phyloP scores from a whole-genome alignment of 2,329 filamentous ascomycete genomes.

The Fusarium avenaceum region DNA sequence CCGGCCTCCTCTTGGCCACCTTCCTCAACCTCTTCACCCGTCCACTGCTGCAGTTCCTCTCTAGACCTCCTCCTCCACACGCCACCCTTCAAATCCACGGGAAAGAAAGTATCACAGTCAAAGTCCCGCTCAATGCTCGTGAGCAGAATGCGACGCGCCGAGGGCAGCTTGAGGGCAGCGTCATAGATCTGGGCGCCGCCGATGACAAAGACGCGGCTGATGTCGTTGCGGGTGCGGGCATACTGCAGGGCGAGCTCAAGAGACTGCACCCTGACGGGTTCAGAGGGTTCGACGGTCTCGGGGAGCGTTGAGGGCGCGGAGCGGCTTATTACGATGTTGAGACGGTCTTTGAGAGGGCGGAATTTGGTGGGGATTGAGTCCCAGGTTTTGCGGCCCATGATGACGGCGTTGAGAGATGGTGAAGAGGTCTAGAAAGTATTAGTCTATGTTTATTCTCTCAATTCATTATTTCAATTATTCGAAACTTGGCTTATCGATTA shows the following conservation, averaged over 20 bases:
- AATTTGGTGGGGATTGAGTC: conserved; percentile 86
- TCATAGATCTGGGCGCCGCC: conserved; percentile 90
- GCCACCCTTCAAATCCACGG: conserved; percentile 64
- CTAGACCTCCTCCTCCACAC: conserved; percentile 69
- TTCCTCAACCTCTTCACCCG: conserved; percentile 72
- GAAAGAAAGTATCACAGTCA: conserved; percentile 83
- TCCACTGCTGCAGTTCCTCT: conserved; percentile 71
- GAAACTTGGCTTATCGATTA: not conserved
- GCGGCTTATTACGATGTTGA: conserved; percentile 86
- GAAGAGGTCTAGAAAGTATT: conserved; percentile 48
- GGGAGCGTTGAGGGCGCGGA: conserved; percentile 51
- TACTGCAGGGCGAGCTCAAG: conserved; percentile 69
- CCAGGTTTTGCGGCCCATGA: conserved; percentile 99
- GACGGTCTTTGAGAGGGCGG: conserved; percentile 81
- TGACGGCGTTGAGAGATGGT: conserved; percentile 75
- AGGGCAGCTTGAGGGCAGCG: conserved; percentile 71
- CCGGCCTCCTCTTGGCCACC: conserved; percentile 73
- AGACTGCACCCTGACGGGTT: conserved; percentile 70
- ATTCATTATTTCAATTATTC: not conserved
- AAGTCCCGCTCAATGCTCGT: conserved; percentile 78
- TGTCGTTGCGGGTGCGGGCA: conserved; percentile 55
- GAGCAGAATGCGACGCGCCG: conserved; percentile 74
- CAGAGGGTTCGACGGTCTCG: conserved; percentile 20
- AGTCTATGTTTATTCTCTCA: not conserved
- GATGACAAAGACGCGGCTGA: conserved; percentile 83